phyloP scores from a whole-genome alignment of 495 filamentous ascomycete genomes.

The Annulohypoxylon bovei region DNA sequence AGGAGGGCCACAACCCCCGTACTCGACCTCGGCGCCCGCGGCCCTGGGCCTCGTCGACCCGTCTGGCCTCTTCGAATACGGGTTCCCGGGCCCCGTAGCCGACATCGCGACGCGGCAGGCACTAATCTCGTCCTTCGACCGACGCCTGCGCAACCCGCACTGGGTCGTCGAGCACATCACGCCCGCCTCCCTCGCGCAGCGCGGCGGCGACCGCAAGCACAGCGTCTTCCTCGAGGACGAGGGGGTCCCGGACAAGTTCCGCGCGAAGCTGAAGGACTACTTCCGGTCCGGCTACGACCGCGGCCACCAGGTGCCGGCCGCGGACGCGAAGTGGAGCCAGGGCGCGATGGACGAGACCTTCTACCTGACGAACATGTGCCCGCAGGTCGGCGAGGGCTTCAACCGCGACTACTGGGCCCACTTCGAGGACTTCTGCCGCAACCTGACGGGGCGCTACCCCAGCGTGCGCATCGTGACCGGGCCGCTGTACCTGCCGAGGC shows the following conservation, averaged over 20 bases:
- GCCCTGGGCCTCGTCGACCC: constrained; percentile 73
- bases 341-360: constrained; percentile 95
- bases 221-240: constrained; percentile 84
- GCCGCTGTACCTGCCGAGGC: constrained; percentile 87
- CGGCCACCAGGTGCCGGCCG: constrained; percentile 95
- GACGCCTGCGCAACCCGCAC: constrained; percentile 87
- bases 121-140: constrained; percentile 87
- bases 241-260: constrained; percentile 83
- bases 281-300: constrained; percentile 95
- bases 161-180: constrained; percentile 99
- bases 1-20: constrained; percentile 32
- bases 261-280: constrained; percentile 91
- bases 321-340: constrained; percentile 96
- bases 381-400: constrained; percentile 96
- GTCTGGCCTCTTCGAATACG: constrained; percentile 91
- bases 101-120: constrained; percentile 80
- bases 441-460: constrained; percentile 81
- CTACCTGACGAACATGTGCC: constrained; percentile 93
- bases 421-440: constrained; percentile 94
- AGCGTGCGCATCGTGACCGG: constrained; percentile 92
- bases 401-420: constrained; percentile 99
- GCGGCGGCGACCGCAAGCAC: constrained; percentile 85
- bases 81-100: constrained; percentile 89
- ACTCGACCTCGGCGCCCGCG: constrained; percentile 48
- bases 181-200: constrained; percentile 76